phyloP scores from a whole-genome alignment of 2,329 filamentous ascomycete species.

The Diaporthe helianthi region DNA sequence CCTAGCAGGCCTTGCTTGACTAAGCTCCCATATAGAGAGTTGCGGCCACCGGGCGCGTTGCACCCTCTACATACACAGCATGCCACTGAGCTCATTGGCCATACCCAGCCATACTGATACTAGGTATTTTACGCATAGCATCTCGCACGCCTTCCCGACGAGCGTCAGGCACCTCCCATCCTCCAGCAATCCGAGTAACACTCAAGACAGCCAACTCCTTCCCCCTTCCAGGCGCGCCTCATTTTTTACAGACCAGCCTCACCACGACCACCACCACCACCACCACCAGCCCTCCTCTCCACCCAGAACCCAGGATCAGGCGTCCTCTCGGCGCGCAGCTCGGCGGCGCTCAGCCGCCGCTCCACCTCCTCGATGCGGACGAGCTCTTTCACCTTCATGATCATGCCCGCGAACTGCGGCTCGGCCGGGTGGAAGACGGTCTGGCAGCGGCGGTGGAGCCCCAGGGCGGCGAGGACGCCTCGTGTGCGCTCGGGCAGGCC shows the following conservation, averaged over 20 bases:
- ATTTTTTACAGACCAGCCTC: slow-evolving; percentile 22
- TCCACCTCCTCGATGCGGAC: slow-evolving; percentile 83
- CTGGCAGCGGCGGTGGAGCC: slow-evolving; percentile 81
- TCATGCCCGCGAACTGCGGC: slow-evolving; percentile 83
- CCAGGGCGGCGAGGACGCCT: slow-evolving; percentile 84
- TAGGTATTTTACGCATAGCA: background rate
- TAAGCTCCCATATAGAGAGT: background rate
- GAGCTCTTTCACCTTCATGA: slow-evolving; percentile 93
- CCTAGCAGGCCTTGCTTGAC: background rate
- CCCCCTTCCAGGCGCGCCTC: slow-evolving; percentile 38
- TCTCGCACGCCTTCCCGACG: background rate
- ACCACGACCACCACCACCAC: background rate
- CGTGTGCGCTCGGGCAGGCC: slow-evolving; percentile 81
- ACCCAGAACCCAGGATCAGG: slow-evolving; percentile 84
- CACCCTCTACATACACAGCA: background rate
- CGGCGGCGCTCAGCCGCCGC: slow-evolving; percentile 63
- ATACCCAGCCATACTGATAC: background rate
- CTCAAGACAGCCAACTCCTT: background rate
- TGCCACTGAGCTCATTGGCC: background rate
- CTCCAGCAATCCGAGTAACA: background rate
- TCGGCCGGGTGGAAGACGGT: slow-evolving; percentile 90
- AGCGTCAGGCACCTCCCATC: background rate
- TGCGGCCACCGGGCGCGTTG: background rate
- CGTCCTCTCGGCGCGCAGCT: slow-evolving; percentile 75
- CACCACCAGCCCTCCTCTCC: slow-evolving; percentile 57